Evolutionary conservation across 345 rosid species (phyloP).

Genomic region (rapeseed (Brassica napus)): Da-Ae NC_063443.1:14114001-14114500

Average conservation of each 20-base stretch:
- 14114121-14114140: slow-evolving; percentile 50
- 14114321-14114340: slow-evolving; percentile 93
- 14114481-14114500: slow-evolving; percentile 14
- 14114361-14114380: slow-evolving; percentile 12
- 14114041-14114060: slow-evolving; percentile 73
- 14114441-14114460: slow-evolving; percentile 43
- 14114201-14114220: slow-evolving; percentile 1
- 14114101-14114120: slow-evolving; percentile 48
- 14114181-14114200: background rate
- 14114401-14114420: background rate
- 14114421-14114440: slow-evolving; percentile 38
- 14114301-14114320: slow-evolving; percentile 87
- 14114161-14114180: background rate
- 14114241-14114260: slow-evolving; percentile 38
- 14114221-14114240: slow-evolving; percentile 72
- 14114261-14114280: slow-evolving; percentile 56
- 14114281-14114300: slow-evolving; percentile 94
- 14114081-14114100: slow-evolving; percentile 54
- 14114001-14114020: slow-evolving; percentile 57
- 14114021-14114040: slow-evolving; percentile 63
- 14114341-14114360: slow-evolving; percentile 70
- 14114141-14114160: slow-evolving; percentile 4
- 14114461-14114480: slow-evolving; percentile 28
- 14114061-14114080: slow-evolving; percentile 91
- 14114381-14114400: slow-evolving; percentile 18